Evolutionary conservation across 1,284 basidiomycete species (phyloP), one percentile per base, ranked within the genome.

Genomic region (Lignosus rhinocerotis): DNA sequence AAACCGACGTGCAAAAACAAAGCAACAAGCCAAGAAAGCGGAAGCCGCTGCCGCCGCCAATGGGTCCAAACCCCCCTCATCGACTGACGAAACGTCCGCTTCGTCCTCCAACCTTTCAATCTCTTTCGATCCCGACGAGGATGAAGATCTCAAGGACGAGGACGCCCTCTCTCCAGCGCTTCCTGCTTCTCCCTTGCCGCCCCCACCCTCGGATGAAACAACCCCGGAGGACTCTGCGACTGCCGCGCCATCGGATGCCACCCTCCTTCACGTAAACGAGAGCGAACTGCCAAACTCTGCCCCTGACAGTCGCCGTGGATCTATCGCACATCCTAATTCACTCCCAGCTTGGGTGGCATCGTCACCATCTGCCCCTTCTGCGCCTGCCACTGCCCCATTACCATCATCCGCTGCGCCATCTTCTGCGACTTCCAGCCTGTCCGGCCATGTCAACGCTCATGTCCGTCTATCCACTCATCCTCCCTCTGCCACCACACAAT

Each of bases 1-100:
- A 75, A 95, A 95, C 72, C 82, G 92, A 56, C 89, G 92, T 50
- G 92, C 92, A 48, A 94, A 94, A 75, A 89, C 92, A 71, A 94
- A 94, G 74, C 81, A 77, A 43, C 67, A 76, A 47, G 73, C 73
- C 19, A 73, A 77, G 64, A 75, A 74, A 59, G 67, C 65, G 38
- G 68, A 66, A 42, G 66, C 64, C 43, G 63, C 61, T 21, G 36
- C 48, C 25, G 21, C 44, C 34, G 19, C 54, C 31, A 51, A 46
- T 53, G 47, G 58, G 5, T 48, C 50, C 36, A 41, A 56, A 33
- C 41, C 52, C 17, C 14, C 44, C 5, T 42, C 42, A 1, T 31
- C 56, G 7, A 21, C 55, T 30, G 47, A 47, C 25, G 45, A 39
- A 4, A 12, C 36, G 1, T 39, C 36, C 36, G 36, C 51, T n/a